These are phyloP conservation scores for Termitomyces sp. DNA, from an alignment of 768 basidiomycete species.

Conservation along the genomic window DNA sequence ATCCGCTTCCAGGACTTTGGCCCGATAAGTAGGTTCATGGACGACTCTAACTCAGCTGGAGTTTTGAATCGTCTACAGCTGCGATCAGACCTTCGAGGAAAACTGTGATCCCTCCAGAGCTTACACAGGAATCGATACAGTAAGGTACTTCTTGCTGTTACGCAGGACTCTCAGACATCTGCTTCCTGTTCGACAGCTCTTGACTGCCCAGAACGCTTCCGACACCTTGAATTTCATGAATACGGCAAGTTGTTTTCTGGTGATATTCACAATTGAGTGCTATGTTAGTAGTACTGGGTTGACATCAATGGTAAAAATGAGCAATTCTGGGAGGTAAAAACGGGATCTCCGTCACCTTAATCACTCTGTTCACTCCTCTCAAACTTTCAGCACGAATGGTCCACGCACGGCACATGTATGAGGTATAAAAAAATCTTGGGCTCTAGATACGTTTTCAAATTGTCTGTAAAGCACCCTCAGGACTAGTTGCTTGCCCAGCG, in stretches of 20 bases:
- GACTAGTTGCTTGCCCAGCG: conserved; percentile 51
- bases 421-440: conserved; percentile 20
- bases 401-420: conserved; percentile 58
- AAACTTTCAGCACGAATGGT: conserved; percentile 60
- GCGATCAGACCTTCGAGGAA: conserved; percentile 36
- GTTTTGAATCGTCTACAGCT: conserved; percentile 29
- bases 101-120: conserved; percentile 34
- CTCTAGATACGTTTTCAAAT: background rate
- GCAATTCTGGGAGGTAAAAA: conserved; percentile 58
- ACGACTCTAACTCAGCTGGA: background rate
- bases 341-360: background rate
- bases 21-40: conserved; percentile 8
- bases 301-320: conserved; percentile 55
- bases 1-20: conserved; percentile 26
- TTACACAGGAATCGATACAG: conserved; percentile 26
- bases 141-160: conserved; percentile 9
- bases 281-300: conserved; percentile 49
- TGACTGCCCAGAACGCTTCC: conserved; percentile 50
- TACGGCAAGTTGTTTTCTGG: conserved; percentile 17
- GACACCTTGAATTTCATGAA: conserved; percentile 58
- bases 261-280: background rate
- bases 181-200: conserved; percentile 37
- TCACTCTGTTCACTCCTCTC: conserved; percentile 1
- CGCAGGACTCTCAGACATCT: conserved; percentile 15
- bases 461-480: conserved; percentile 47